Percentiles rank a stretch among this genome's conserved stretches.
These are phyloP conservation scores for Neurospora sp. DNA, from an alignment of 495 filamentous ascomycete species.

Conservation along the genomic window DNA sequence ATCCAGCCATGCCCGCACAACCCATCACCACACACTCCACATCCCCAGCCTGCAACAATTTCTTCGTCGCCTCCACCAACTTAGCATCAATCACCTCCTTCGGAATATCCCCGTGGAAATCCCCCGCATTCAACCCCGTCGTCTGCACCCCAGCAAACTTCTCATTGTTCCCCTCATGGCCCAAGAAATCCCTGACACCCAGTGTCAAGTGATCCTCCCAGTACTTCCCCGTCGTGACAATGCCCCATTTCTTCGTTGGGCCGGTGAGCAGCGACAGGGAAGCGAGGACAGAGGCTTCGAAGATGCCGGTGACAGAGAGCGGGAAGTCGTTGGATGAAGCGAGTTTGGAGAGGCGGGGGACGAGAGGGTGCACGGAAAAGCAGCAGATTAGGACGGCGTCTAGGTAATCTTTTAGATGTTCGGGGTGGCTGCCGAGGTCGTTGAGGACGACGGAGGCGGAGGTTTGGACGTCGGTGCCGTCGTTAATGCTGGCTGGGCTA, in stretches of 20 bases:
- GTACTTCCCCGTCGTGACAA: constrained; percentile 75
- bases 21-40: constrained; percentile 64
- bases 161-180: constrained; percentile 19
- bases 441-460: constrained; percentile 46
- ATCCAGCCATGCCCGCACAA: constrained; percentile 88
- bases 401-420: constrained; percentile 36
- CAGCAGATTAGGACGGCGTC: constrained; percentile 81
- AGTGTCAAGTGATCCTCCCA: constrained; percentile 65
- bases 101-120: constrained; percentile 61
- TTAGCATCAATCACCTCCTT: constrained; percentile 51
- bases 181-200: constrained; percentile 47
- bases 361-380: constrained; percentile 80
- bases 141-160: constrained; percentile 72
- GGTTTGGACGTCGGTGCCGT: constrained; percentile 42
- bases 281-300: constrained; percentile 64
- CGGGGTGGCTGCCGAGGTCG: constrained; percentile 25
- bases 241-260: constrained; percentile 58
- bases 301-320: constrained; percentile 67
- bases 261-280: constrained; percentile 37
- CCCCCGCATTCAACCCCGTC: constrained; percentile 70
- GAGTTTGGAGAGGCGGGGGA: constrained; percentile 44
- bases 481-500: constrained; percentile 50
- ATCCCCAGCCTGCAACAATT: constrained; percentile 45
- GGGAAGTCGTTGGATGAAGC: neutral
- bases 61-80: constrained; percentile 59